These are phyloP conservation scores for Syncephalastrum monosporum DNA, from an alignment of 371 early-diverging fungal species.

Conservation along the genomic window DNA sequence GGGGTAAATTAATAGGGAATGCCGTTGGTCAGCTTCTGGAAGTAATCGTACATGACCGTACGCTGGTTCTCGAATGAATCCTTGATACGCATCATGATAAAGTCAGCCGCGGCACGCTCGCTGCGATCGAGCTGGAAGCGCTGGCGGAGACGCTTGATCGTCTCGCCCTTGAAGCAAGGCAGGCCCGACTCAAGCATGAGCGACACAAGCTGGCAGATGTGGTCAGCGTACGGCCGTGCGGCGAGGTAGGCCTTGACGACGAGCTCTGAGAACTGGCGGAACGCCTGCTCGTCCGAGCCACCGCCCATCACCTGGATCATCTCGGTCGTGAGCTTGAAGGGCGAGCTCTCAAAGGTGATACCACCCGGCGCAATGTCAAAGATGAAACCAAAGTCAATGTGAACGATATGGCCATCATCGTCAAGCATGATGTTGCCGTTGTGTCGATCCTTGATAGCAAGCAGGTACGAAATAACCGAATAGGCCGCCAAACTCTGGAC, in stretches of 20 bases:
- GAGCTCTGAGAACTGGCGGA: constrained; percentile 85
- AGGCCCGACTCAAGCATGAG: constrained; percentile 96
- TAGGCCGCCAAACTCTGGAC: constrained; percentile 97
- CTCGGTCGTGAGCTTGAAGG: constrained; percentile 98
- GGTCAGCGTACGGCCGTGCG: constrained; percentile 88
- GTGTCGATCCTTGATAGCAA: constrained; percentile 99
- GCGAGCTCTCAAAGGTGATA: constrained; percentile 96
- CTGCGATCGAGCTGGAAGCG: constrained; percentile 92
- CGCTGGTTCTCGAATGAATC: constrained; percentile 91
- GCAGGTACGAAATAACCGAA: constrained; percentile 92
- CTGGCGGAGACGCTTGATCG: constrained; percentile 82
- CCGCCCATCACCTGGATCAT: constrained; percentile 98
- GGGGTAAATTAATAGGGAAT: constrained; percentile 26
- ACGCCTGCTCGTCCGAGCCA: constrained; percentile 77
- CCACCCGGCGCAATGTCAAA: constrained; percentile 99
- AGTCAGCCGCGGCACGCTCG: constrained; percentile 92
- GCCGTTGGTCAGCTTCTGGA: constrained; percentile 91
- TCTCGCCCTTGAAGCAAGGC: constrained; percentile 96
- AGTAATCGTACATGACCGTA: constrained; percentile 83
- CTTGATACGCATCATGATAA: constrained; percentile 88
- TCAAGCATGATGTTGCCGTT: constrained; percentile 99
- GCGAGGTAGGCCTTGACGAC: constrained; percentile 93
- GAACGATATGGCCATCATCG: constrained; percentile 95
- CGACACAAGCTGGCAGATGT: constrained; percentile 87
- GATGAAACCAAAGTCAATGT: constrained; percentile 99